These are phyloP conservation scores for Candida caryicola DNA, from an alignment of 805 yeast species.

Conservation along the genomic window DNA sequence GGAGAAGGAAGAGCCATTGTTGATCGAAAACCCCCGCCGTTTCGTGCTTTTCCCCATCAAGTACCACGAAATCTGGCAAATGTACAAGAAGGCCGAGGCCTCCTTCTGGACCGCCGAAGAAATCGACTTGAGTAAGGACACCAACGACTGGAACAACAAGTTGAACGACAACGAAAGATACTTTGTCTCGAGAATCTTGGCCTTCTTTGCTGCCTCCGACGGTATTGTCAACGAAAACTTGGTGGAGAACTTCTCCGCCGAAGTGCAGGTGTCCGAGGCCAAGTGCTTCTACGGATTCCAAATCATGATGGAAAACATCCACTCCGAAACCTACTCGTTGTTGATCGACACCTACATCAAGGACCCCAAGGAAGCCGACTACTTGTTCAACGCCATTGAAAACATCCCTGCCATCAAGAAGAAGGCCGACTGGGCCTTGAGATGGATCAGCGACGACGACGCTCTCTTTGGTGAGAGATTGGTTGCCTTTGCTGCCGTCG, in stretches of 20 bases:
- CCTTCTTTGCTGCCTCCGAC: conserved; percentile 98
- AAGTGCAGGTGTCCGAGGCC: conserved; percentile 96
- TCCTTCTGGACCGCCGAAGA: conserved; percentile 99
- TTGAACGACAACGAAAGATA: conserved; percentile 89
- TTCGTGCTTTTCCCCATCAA: conserved; percentile 94
- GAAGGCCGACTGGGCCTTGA: conserved; percentile 98
- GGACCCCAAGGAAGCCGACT: conserved; percentile 91
- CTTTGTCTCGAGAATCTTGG: conserved; percentile 88
- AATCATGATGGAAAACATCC: conserved; percentile 99
- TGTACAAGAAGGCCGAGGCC: conserved; percentile 98
- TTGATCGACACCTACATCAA: conserved; percentile 93
- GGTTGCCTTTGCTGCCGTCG: conserved; percentile 98
- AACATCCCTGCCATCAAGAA: conserved; percentile 93
- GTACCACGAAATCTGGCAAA: conserved; percentile 98
- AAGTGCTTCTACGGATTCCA: conserved; percentile 99
- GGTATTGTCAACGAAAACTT: conserved; percentile 97
- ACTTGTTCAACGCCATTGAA: conserved; percentile 91
- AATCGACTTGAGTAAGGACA: conserved; percentile 90
- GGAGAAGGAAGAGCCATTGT: conserved; percentile 87
- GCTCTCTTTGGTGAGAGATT: conserved; percentile 93
- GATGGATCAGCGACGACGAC: conserved; percentile 89
- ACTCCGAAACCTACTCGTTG: conserved; percentile 93
- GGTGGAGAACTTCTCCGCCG: conserved; percentile 96
- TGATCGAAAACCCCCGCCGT: conserved; percentile 79
- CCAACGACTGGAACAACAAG: conserved; percentile 86